Conservation (phyloP, 192 early-diverging fungal species). For the Phycomyces nitens region DNA sequence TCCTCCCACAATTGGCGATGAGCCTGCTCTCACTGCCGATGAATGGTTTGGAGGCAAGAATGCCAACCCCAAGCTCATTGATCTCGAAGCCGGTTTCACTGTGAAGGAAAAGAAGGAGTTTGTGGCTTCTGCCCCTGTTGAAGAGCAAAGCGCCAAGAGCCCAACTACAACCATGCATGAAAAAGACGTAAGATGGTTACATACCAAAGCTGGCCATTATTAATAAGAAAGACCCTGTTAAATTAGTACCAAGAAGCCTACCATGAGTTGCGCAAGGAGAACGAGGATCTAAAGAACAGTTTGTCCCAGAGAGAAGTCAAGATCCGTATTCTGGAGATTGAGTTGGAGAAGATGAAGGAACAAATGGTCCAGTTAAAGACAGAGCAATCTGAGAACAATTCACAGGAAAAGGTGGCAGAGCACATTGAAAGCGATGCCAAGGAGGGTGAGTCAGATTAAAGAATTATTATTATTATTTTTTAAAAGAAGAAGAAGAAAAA, state of each 20-base stretch:
- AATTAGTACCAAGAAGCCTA: conserved; percentile 71
- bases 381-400: not conserved
- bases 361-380: not conserved
- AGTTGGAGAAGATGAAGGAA: conserved; percentile 54
- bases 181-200: conserved; percentile 42
- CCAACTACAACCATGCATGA: conserved; percentile 41
- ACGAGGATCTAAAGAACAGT: conserved; percentile 76
- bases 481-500: too few relatives aligned
- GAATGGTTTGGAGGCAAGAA: conserved; percentile 90
- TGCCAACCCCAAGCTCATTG: conserved; percentile 74
- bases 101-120: conserved; percentile 71
- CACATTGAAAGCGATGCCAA: not conserved
- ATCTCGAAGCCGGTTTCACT: conserved; percentile 69
- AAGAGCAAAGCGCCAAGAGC: conserved; percentile 19
- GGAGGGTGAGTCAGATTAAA: too few relatives aligned
- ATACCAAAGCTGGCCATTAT: not conserved
- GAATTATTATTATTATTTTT: too few relatives aligned
- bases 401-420: too few relatives aligned
- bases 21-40: conserved; percentile 82
- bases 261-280: conserved; percentile 70
- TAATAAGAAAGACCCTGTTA: not conserved
- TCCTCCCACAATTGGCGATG: conserved; percentile 78
- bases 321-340: conserved; percentile 77
- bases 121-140: conserved; percentile 63
- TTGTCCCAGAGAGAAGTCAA: conserved; percentile 67